Conservation (phyloP, 345 rosid genomes). For the Alliaria petiolata region DNA sequence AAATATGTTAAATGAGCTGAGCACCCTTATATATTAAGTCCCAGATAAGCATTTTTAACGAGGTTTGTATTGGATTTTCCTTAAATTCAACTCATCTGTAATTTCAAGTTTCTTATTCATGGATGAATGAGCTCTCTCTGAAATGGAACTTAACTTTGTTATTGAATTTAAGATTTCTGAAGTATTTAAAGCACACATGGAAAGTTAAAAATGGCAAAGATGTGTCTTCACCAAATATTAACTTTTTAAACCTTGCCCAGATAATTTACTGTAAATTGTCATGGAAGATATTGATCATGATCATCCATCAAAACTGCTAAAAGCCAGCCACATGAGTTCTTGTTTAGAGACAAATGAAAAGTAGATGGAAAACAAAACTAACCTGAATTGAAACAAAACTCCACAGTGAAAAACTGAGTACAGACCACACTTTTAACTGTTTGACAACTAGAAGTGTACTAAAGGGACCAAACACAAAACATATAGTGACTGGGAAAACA, state of each 20-base stretch:
- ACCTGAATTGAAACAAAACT: conserved; percentile 2
- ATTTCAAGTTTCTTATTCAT: background rate
- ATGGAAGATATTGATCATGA: background rate
- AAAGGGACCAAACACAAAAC: conserved; percentile 15
- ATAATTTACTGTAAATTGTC: too few species aligned
- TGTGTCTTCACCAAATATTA: background rate
- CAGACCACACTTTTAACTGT: conserved; percentile 26
- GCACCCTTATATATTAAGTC: too few species aligned
- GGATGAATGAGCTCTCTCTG: background rate
- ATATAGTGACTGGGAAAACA: conserved; percentile 16
- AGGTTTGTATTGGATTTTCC: background rate
- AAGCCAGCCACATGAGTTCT: conserved; percentile 1
- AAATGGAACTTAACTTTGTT: background rate
- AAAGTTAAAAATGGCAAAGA: background rate
- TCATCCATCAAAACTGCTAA: background rate
- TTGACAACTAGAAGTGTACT: conserved; percentile 9
- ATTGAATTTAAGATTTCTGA: background rate
- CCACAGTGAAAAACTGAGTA: conserved; percentile 27
- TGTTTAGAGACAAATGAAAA: background rate
- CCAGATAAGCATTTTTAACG: too few species aligned
- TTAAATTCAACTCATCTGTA: background rate
- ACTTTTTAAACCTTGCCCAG: background rate
- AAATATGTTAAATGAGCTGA: background rate
- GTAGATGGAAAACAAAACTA: background rate
- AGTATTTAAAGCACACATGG: background rate